Evolutionary conservation across 129 eudicot genomes (phyloP), one percentile per base, ranked within the genome.

Genomic region (Flaveria sonorensis): DNA sequence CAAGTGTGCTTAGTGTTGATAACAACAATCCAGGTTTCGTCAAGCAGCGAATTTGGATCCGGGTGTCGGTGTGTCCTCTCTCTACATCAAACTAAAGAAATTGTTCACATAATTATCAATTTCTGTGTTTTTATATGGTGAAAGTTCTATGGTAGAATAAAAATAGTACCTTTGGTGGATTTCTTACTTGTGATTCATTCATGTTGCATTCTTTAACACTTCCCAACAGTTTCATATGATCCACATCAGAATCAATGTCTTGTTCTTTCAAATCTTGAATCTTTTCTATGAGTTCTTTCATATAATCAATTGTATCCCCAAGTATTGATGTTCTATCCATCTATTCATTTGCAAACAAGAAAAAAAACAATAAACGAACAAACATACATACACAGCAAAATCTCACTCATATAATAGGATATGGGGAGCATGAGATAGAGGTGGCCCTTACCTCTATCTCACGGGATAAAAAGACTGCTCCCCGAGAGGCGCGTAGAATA

Each of bases 251-350:
- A 30, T 68, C 83, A 2, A 10, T 18, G 15, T 75, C 81, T 59
- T 93, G 83, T 74, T 81, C 88, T 67, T 86, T 85, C 42, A 90
- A 56, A 55, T 63, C 77, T 32, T 84, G 74, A 51, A 93, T 93
- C 73, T 77, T 93, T 51, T 85, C 85, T 23, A 82, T 50, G 14
- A 93, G 87, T 76, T 93, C 98, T 81, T 85, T 93, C 95, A 93
- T 84, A 70, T 90, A 90, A 77, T 93, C 97, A 47, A 93, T 87
- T 0, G 97, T 88, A 68, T 93, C 98, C 52, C 96, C 96, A 32
- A 93, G 89, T 62, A 93, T 90, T 20, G 98, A 88, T 71, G 98
- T 93, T 82, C 97, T 87, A 74, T 93, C 98, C 98, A 90, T 93
- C 98, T 93, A 77, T 57, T 47, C 8, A 72, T 52, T 76, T 20